Conservation (phyloP, 164 flowering plant genomes). For the Stephania japonica region DNA sequence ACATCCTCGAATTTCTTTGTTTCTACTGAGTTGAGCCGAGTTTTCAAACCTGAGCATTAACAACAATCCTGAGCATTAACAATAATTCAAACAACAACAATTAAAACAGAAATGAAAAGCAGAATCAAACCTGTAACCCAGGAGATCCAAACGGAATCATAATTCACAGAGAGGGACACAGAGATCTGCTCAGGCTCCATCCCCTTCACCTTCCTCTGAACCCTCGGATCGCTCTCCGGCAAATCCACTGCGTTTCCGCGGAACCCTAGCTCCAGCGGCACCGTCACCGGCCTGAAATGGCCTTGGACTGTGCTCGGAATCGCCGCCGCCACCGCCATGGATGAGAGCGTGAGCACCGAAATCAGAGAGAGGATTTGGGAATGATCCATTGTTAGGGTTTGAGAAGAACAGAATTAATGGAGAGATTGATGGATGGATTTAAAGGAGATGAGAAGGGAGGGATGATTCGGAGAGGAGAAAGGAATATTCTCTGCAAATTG, state of each 20-base stretch:
- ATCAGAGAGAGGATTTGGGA: neutral
- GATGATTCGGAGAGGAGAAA: neutral
- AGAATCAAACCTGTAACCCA: constrained; percentile 93
- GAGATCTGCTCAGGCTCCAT: constrained; percentile 85
- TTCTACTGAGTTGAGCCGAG: too few relatives aligned
- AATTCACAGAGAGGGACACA: constrained; percentile 50
- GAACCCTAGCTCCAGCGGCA: constrained; percentile 43
- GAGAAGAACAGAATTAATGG: neutral
- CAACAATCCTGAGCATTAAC: neutral
- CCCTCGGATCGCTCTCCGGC: constrained; percentile 62
- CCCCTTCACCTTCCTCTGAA: constrained; percentile 40
- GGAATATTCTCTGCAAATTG: neutral
- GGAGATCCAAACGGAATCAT: constrained; percentile 84
- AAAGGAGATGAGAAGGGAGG: neutral
- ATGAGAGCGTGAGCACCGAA: neutral
- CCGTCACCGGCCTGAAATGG: constrained; percentile 66
- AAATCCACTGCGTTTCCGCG: constrained; percentile 65
- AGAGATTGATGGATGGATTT: neutral
- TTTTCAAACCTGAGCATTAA: neutral
- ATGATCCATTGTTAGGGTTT: neutral
- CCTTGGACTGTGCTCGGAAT: constrained; percentile 76
- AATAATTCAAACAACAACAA: neutral
- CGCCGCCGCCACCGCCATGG: neutral
- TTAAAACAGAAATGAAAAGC: neutral
- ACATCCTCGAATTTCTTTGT: too few relatives aligned